phyloP scores from a whole-genome alignment of 83 land plant genomes.

The Diphasiastrum complanatum region DNA sequence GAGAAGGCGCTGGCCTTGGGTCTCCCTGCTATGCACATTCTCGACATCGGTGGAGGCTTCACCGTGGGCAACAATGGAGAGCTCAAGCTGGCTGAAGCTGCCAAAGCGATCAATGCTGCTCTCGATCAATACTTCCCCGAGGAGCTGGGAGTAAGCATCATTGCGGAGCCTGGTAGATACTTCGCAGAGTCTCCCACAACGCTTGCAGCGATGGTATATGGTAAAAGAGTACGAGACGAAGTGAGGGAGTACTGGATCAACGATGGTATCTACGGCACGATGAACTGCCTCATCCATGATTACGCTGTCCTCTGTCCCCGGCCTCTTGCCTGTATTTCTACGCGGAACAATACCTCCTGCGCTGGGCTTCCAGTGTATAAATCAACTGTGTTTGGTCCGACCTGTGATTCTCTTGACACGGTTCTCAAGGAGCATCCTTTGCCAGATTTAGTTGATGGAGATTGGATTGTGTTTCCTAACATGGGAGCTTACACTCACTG shows the following conservation, averaged over 20 bases:
- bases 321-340: too few relatives aligned
- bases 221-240: neutral
- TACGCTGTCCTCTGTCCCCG: neutral
- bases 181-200: neutral
- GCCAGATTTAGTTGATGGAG: neutral
- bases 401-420: neutral
- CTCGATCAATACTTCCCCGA: neutral
- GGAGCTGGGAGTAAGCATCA: neutral
- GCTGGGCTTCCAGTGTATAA: neutral
- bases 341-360: neutral
- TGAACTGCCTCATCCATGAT: neutral
- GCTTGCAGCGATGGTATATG: neutral
- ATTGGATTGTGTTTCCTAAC: neutral
- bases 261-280: neutral
- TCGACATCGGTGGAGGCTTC: neutral
- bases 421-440: neutral
- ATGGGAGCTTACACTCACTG: neutral
- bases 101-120: neutral
- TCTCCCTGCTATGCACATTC: neutral
- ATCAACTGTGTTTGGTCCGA: neutral
- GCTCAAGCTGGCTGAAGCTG: neutral
- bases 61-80: neutral
- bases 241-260: neutral
- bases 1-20: neutral
- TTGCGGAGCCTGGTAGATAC: neutral